Evolutionary conservation across 2,329 filamentous ascomycete genomes (phyloP), one percentile per base, ranked within the genome.

Genomic region (Pyrenophora graminea): DNA sequence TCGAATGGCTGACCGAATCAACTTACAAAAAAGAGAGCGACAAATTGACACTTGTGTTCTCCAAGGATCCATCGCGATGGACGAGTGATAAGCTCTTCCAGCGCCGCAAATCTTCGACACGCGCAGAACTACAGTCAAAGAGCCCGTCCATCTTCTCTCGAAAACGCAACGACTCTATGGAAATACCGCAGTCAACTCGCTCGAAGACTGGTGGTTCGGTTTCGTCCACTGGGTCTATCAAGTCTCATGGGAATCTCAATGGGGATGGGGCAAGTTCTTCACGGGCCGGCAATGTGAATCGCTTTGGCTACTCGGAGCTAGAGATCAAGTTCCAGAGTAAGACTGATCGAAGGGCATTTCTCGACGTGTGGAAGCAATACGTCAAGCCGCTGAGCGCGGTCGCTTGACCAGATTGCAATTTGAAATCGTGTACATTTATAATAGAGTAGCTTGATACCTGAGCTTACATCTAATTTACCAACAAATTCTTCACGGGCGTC

Each of bases 241-340:
- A 34, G 10, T 59, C 59, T n/a, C 47, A 39, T 17, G 51, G 36
- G n/a, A 55, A 48, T 8, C 32, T 56, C 12, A 57, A 53, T 34
- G 54, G 47, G 9, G 41, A 46, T 6, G 45, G 50, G 3, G 43
- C 38, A 13, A 34, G 42, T 4, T 30, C 36, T n/a, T 32, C 48
- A 13, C 23, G 48, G 13, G 17, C 30, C 19, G 44, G 40, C 6
- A 58, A 50, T 33, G n/a, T 69, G 39, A 69, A 71, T 45, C 58
- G 61, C 2, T 68, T 65, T 45, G 63, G 60, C 13, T 70, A 68
- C 39, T 54, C 55, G 4, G 56, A 68, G 33, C 38, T 71, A 23
- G 60, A 69, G 33, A 67, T 70, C 23, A 56, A 59, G 43, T 70
- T 71, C 30, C 59, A 62, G 30, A 59, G 34, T n/a, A 67, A 59